Evolutionary conservation across 495 filamentous ascomycete genomes (phyloP), one percentile per base, ranked within the genome.

Genomic region (Penicilliopsis zonata): DNA sequence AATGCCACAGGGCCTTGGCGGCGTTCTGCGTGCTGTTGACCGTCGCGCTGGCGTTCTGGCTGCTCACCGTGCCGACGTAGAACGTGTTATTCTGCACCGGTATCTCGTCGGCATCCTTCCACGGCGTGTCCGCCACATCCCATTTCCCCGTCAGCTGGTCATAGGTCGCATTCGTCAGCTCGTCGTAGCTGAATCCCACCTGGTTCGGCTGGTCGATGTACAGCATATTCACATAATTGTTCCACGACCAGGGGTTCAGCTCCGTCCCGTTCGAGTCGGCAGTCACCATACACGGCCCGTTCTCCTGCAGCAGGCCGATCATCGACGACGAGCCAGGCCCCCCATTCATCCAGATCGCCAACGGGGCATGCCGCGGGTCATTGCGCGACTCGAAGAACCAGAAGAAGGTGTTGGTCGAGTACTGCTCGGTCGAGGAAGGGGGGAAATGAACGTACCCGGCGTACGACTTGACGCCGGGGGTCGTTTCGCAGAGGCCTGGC

Each of bases 151-250:
- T 42, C 14, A 59, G 36, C 13, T 65, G 50, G 40, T 69, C 54
- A 23, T 49, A 48, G 6, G 63, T 67, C 14, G 69, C 58, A 23
- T 65, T 65, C 9, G 54, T 57, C 2, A 45, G 42, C 3, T 52
- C 40, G 26, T 63, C 61, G 41, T 78, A 80, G 21, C 69, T 75
- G 41, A 79, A 80, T 0, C 76, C 76, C 2, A 66, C 61, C 17
- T 73, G 70, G 23, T 66, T 69, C 2, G 76, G 76, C 51, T 81
- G 70, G 38, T 79, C 75, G 30, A 81, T 63, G 42, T 72, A 81
- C 10, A 77, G 53, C 62, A 75, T 72, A 38, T 78, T 79, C 32
- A 68, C 69, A 35, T 72, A 67, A 36, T 67, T 65, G 43, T 78
- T 80, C 52, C 63, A 82, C 25, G 66, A 71, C 50, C 74, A 69